Evolutionary conservation across 2,329 filamentous ascomycete species (phyloP), one percentile per base, ranked within the genome.

Genomic region (Microcyclospora tardicrescens): DNA sequence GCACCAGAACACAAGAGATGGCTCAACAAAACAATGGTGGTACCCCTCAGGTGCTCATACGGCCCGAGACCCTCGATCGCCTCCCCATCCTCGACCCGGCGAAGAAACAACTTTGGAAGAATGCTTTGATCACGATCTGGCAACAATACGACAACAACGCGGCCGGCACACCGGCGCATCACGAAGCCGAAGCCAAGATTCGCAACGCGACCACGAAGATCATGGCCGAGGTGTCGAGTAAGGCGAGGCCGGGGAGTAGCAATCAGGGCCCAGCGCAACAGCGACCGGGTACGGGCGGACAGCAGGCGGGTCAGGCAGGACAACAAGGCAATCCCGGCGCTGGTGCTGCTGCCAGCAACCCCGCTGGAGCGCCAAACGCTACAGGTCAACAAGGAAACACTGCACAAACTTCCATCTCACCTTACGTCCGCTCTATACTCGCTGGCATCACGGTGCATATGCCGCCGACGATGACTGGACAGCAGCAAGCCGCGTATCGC

Each of bases 101-200:
- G 35, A 66, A 72, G 48, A 77, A 76, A 58, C 57, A 64, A 33
- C 67, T 72, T 46, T 75, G 75, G 50, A 69, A 68, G 41, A 59
- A 65, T 35, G 61, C 69, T 14, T 66, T 78, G 44, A 63, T 65
- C 40, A 67, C 62, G 43, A 62, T 74, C 36, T 78, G 73, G 72
- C 64, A 66, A 24, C 56, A 65, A 27, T 60, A 72, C 36, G 67
- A 72, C 42, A 64, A 52, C 32, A 64, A 65, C 31, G 62, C 70
- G 10, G 58, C 61, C 28, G 66, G 67, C 38, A 70, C 63, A 37
- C 52, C 61, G 1, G 67, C 68, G 10, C 66, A 69, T 36, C 57
- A 62, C 19, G 71, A 69, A 45, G 62, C 77, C 14, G 61, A 65
- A 11, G 63, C 69, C 40, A 75, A 73, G 62, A 65, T 64, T 38